Evolutionary conservation across 768 basidiomycete genomes (phyloP).

Genomic region (Lactifluus piperatus): DNA sequence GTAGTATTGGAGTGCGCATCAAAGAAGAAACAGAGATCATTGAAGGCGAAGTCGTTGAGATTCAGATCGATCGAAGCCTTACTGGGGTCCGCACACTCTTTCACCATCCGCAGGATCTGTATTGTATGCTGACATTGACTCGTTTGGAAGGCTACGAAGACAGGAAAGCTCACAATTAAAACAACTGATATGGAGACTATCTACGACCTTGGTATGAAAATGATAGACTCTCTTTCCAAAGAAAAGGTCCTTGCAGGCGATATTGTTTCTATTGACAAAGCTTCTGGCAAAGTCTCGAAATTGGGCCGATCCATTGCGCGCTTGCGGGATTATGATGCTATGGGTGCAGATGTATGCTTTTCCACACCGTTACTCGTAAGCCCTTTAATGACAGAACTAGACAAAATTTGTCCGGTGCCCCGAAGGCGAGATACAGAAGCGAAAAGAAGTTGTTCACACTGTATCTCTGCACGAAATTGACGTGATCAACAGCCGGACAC

Average conservation of each 20-base stretch:
- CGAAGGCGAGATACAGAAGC: conserved; percentile 95
- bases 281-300: conserved; percentile 93
- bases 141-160: conserved; percentile 77
- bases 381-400: conserved; percentile 33
- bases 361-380: neutral
- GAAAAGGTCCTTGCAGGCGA: conserved; percentile 96
- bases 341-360: conserved; percentile 89
- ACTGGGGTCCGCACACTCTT: conserved; percentile 63
- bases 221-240: conserved; percentile 96
- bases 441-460: conserved; percentile 95
- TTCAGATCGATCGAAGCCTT: conserved; percentile 93
- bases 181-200: conserved; percentile 99
- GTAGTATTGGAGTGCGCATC: conserved; percentile 95
- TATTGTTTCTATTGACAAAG: conserved; percentile 95
- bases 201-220: conserved; percentile 96
- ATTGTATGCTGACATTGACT: neutral
- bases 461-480: conserved; percentile 98
- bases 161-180: conserved; percentile 94
- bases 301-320: conserved; percentile 95
- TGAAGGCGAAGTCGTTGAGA: conserved; percentile 97
- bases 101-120: neutral
- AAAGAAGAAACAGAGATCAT: conserved; percentile 97
- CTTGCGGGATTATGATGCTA: conserved; percentile 96
- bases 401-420: conserved; percentile 98
- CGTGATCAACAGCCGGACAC: conserved; percentile 96